A percentile compares a stretch with the other conserved stretches of the same genome.
phyloP scores from a whole-genome alignment of 2,329 filamentous ascomycete species.

The Fusarium subglutinans region DNA sequence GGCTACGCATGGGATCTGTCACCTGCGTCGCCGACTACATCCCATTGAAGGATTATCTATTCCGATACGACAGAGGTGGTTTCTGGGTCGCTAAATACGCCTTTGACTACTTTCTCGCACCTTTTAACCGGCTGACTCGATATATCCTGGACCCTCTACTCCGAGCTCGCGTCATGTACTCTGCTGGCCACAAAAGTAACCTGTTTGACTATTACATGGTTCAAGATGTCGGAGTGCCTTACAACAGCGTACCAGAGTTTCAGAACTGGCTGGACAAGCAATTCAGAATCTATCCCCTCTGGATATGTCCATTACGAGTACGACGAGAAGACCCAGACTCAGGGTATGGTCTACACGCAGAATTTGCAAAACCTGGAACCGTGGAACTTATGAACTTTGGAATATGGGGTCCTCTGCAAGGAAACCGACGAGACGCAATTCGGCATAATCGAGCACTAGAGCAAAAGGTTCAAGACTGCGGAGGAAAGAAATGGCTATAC shows the following conservation, averaged over 20 bases:
- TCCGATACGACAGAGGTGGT: conserved; percentile 74
- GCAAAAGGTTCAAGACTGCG: conserved; percentile 63
- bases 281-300: conserved; percentile 62
- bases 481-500: conserved; percentile 76
- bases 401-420: conserved; percentile 64
- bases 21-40: conserved; percentile 60
- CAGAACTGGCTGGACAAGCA: conserved; percentile 57
- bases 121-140: conserved; percentile 72
- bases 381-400: conserved; percentile 68
- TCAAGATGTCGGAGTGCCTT: conserved; percentile 69
- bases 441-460: conserved; percentile 68
- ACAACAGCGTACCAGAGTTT: conserved; percentile 54
- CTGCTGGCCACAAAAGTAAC: conserved; percentile 69
- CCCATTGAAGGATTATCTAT: conserved; percentile 72
- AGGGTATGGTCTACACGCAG: conserved; percentile 57
- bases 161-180: conserved; percentile 72
- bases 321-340: conserved; percentile 54
- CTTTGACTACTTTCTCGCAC: conserved; percentile 70
- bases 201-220: conserved; percentile 69
- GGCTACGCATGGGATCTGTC: conserved; percentile 32
- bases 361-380: conserved; percentile 51
- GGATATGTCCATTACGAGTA: conserved; percentile 63
- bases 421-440: conserved; percentile 57
- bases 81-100: conserved; percentile 74
- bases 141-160: conserved; percentile 69